Percentiles rank a stretch among this genome's conserved stretches.
phyloP scores from a whole-genome alignment of 1,284 basidiomycete species.

The Moniliophthora roreri region DNA sequence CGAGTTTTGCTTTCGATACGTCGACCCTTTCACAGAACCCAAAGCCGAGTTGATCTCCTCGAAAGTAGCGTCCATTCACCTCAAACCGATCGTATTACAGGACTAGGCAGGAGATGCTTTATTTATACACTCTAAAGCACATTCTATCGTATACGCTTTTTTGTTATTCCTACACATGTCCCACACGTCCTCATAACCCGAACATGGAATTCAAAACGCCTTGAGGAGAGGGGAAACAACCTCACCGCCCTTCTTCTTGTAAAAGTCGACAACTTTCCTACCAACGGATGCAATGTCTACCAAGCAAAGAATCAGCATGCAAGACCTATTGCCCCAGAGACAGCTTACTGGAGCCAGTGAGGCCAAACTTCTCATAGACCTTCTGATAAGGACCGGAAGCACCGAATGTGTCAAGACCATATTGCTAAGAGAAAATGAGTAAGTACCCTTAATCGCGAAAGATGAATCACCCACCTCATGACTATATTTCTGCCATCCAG shows the following conservation, averaged over 20 bases:
- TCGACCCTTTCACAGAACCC: too few species aligned
- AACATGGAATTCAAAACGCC: slow-evolving; percentile 41
- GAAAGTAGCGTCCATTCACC: too few species aligned
- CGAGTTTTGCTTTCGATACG: too few species aligned
- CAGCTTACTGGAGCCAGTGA: slow-evolving; percentile 74
- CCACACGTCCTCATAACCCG: background rate
- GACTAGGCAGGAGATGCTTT: too few species aligned
- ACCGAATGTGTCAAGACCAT: slow-evolving; percentile 80
- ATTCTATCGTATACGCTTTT: background rate
- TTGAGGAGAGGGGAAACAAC: slow-evolving; percentile 81
- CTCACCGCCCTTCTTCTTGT: slow-evolving; percentile 76
- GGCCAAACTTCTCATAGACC: slow-evolving; percentile 88
- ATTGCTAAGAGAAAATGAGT: slow-evolving; percentile 50
- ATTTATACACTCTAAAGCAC: background rate
- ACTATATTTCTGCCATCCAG: slow-evolving; percentile 85
- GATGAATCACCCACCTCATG: slow-evolving; percentile 60
- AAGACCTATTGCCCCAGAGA: background rate
- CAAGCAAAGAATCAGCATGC: slow-evolving; percentile 13
- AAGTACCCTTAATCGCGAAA: background rate
- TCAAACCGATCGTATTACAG: too few species aligned
- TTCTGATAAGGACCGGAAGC: slow-evolving; percentile 88
- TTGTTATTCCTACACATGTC: background rate
- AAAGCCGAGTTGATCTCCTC: too few species aligned
- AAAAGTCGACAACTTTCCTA: slow-evolving; percentile 87
- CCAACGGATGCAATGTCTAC: slow-evolving; percentile 77